phyloP scores from a whole-genome alignment of 208 protist species.

The Leishmania tarentolae region DNA sequence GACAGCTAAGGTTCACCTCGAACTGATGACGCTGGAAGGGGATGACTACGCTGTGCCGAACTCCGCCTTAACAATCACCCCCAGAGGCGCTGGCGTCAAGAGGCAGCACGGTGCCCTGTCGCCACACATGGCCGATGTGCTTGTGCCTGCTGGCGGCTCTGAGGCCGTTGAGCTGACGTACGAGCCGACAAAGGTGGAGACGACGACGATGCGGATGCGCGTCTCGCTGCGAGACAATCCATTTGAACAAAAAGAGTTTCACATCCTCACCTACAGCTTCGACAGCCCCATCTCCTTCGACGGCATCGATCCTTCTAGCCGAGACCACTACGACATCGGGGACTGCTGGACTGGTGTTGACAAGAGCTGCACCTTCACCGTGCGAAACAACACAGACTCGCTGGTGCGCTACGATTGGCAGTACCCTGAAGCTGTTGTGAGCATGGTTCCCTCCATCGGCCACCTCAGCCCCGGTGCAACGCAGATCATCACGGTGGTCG shows the following conservation, averaged over 20 bases:
- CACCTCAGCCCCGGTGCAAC: slow-evolving; percentile 57
- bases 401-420: slow-evolving; percentile 86
- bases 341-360: slow-evolving; percentile 78
- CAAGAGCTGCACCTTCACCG: slow-evolving; percentile 69
- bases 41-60: slow-evolving; percentile 30
- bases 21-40: slow-evolving; percentile 22
- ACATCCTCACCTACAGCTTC: slow-evolving; percentile 85
- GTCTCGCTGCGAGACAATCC: slow-evolving; percentile 91
- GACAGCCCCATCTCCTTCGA: slow-evolving; percentile 89
- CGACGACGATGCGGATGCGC: slow-evolving; percentile 54
- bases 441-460: slow-evolving; percentile 53
- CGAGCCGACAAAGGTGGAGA: slow-evolving; percentile 55
- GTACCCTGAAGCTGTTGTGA: slow-evolving; percentile 22
- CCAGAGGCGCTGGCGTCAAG: slow-evolving; percentile 14
- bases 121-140: slow-evolving; percentile 39
- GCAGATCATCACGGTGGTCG: slow-evolving; percentile 48
- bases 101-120: slow-evolving; percentile 33
- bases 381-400: slow-evolving; percentile 83
- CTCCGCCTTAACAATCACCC: slow-evolving; percentile 42
- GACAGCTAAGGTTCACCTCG: slow-evolving; percentile 78
- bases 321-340: slow-evolving; percentile 86
- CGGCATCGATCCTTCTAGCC: slow-evolving; percentile 74
- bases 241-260: slow-evolving; percentile 92
- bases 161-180: slow-evolving; percentile 70
- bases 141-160: slow-evolving; percentile 50